phyloP scores from a whole-genome alignment of 257 asterid species.

The Nicotiana attenuata region DNA sequence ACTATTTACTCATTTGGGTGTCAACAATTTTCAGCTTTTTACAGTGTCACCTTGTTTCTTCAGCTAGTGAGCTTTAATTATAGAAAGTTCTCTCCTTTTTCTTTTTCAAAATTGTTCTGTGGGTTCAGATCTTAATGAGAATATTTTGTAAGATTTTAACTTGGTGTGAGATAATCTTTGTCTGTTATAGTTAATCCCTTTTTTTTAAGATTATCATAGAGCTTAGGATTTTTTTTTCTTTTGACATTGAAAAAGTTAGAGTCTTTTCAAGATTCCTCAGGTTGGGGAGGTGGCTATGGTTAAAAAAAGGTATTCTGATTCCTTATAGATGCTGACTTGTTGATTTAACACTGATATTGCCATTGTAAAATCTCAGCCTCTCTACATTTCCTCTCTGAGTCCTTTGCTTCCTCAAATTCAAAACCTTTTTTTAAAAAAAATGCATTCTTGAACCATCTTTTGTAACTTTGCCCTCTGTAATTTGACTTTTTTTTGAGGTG shows the following conservation, averaged over 20 bases:
- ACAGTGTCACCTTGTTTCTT: conserved; percentile 25
- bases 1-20: conserved; percentile 27
- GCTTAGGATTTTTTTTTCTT: conserved; percentile 29
- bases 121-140: conserved; percentile 44
- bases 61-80: conserved; percentile 12
- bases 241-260: conserved; percentile 32
- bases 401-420: conserved; percentile 19
- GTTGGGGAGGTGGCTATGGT: conserved; percentile 46
- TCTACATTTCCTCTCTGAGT: conserved; percentile 25
- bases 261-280: conserved; percentile 65
- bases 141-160: conserved; percentile 2
- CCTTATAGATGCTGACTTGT: conserved; percentile 41
- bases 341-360: conserved; percentile 52
- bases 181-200: background rate
- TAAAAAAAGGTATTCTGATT: conserved; percentile 65
- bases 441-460: background rate
- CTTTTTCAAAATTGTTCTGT: conserved; percentile 6
- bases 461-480: background rate
- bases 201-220: conserved; percentile 18
- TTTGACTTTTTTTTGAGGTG: conserved; percentile 30
- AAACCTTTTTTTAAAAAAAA: background rate
- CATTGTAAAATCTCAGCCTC: conserved; percentile 45
- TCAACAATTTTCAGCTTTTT: conserved; percentile 37
- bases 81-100: conserved; percentile 14
- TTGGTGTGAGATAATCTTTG: conserved; percentile 10